Base-by-base conservation (phyloP, 371 early-diverging fungal species). In the Dinochytrium kinnereticum region DNA sequence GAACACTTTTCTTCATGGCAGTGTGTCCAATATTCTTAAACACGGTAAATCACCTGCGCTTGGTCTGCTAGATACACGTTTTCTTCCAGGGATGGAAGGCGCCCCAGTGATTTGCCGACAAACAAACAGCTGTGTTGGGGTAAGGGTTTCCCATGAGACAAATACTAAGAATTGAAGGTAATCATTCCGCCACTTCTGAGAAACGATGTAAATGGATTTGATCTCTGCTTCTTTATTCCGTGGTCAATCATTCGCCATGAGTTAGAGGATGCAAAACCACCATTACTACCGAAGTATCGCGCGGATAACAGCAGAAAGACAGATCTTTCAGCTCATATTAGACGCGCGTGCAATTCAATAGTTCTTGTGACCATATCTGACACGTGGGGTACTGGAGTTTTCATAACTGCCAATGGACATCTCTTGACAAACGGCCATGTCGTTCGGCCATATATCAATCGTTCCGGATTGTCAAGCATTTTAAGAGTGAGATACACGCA, bases 391-490 rank as follows among this genome's bases (percentile, higher is more conserved):
- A n/a, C 68, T 2, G 68, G 68, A 1, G 53, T 51, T 31, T 2
- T 68, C 34, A 51, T 68, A 7, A 30, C 51, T 7, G 2, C 37
- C 24, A 21, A 21, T 5, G 53, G 68, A 51, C 68, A 51, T 44
- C n/a, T 68, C 26, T 24, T 51, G 15, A 68, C 68, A 33, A 68
- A 68, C 30, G 51, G 49, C 24, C 68, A 68, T 30, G 68, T 68
- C 13, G 49, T 68, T 5, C 15, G 28, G 31, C 68, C 68, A 5
- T 51, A 51, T 51, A 2, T 49, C 15, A 10, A 17, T 21, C 10
- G 28, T 24, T 3, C 24, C 38, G 44, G 37, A 3, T 26, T 33
- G 17, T 61, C 36, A 26, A 31, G 36, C 13, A 3, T 7, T 13
- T 7, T 61, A 7, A 3, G 36, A 34, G 37, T 61, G 3, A 61